These are phyloP conservation scores for Noccaea caerulescens DNA, from an alignment of 345 rosid genomes.

Conservation along the genomic window DNA sequence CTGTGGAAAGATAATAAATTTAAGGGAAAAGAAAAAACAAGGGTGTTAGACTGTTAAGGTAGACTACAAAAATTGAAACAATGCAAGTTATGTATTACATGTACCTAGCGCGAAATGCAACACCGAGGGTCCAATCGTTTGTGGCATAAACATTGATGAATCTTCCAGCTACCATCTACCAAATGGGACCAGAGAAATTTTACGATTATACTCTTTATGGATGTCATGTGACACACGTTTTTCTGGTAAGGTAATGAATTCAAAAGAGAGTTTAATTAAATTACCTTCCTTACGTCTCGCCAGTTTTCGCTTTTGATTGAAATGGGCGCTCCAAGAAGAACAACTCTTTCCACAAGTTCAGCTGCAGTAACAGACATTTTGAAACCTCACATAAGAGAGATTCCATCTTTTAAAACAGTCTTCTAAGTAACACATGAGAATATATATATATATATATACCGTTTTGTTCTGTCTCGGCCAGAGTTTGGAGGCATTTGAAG, in stretches of 20 bases:
- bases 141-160: conserved; percentile 89
- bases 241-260: not conserved
- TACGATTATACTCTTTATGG: not conserved
- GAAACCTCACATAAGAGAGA: not conserved
- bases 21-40: not conserved
- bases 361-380: conserved; percentile 51
- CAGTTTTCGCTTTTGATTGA: conserved; percentile 82
- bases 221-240: conserved; percentile 11
- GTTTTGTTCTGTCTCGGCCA: conserved; percentile 77
- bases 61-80: not conserved
- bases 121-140: conserved; percentile 92
- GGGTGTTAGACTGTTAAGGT: not conserved
- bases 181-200: not conserved
- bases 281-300: conserved; percentile 88
- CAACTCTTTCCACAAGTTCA: conserved; percentile 88
- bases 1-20: conserved; percentile 46
- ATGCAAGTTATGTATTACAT: not conserved
- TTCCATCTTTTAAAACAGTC: not conserved
- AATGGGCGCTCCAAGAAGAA: conserved; percentile 91
- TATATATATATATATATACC: conserved; percentile 48
- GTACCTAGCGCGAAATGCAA: conserved; percentile 98
- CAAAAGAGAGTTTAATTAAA: not conserved
- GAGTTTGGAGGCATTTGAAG: conserved; percentile 82
- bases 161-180: conserved; percentile 96
- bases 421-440: not conserved